These are phyloP conservation scores for Saccharomycopsis lassenensis DNA, from an alignment of 805 yeast genomes.

Conservation along the genomic window DNA sequence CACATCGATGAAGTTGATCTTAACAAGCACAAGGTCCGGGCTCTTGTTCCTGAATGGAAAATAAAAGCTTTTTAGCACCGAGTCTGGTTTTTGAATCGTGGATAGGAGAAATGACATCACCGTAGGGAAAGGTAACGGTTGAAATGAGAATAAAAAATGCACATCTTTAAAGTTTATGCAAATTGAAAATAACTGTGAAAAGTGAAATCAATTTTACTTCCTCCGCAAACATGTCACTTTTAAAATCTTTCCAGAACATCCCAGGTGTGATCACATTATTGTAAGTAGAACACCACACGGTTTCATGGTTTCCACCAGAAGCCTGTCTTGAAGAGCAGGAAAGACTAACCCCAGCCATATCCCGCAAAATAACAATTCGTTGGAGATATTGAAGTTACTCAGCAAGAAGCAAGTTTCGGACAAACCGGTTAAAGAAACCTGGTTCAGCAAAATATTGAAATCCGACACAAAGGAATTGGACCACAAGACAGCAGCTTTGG, in stretches of 20 bases:
- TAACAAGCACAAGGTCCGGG: not conserved
- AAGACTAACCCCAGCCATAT: conserved; percentile 15
- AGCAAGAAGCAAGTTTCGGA: conserved; percentile 15
- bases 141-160: no score
- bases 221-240: conserved; percentile 28
- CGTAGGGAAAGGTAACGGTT: not conserved
- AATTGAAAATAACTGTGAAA: no score
- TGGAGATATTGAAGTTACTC: conserved; percentile 8
- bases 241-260: conserved; percentile 25
- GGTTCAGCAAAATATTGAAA: no score
- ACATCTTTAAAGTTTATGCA: no score
- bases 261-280: conserved; percentile 29
- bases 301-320: no score
- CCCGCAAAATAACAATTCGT: conserved; percentile 6
- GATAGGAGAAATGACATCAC: conserved; percentile 2
- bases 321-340: no score
- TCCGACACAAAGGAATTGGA: not conserved
- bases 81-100: not conserved
- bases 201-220: no score
- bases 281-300: conserved; percentile 24
- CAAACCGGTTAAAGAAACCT: no score
- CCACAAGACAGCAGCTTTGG: conserved; percentile 10
- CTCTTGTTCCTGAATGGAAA: not conserved
- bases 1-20: conserved; percentile 4
- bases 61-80: conserved; percentile 4